A percentile compares a stretch with the other conserved stretches of the same genome.
Conservation (phyloP, 2,329 filamentous ascomycete genomes). For the Zymoseptoria ardabiliae region DNA sequence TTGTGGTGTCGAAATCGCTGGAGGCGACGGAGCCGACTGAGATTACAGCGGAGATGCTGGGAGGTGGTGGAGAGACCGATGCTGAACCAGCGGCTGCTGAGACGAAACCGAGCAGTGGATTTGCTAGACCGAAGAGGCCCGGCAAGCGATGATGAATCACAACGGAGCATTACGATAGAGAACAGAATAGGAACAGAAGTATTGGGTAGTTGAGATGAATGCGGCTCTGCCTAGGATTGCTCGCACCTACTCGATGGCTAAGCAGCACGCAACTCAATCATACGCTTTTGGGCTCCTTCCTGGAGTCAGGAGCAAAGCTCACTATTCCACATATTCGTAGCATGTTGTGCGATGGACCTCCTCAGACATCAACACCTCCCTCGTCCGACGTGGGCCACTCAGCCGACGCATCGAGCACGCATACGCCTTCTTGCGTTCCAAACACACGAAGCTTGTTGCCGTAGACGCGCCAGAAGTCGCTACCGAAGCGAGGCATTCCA, state of each 20-base stretch:
- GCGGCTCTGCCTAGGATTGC: slow-evolving; percentile 12
- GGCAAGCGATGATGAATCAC: slow-evolving; percentile 45
- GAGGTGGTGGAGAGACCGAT: slow-evolving; percentile 7
- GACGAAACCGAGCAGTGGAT: slow-evolving; percentile 60
- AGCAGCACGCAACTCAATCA: background rate
- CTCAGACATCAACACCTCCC: slow-evolving; percentile 3
- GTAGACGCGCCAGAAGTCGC: slow-evolving; percentile 51
- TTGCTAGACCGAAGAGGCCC: slow-evolving; percentile 72
- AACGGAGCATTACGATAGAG: background rate
- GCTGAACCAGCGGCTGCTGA: slow-evolving; percentile 51
- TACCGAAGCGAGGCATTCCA: slow-evolving; percentile 45
- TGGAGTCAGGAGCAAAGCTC: background rate
- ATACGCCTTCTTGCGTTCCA: slow-evolving; percentile 50
- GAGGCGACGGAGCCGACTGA: slow-evolving; percentile 60
- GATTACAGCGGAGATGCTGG: slow-evolving; percentile 59
- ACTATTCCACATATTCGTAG: background rate
- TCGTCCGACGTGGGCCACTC: slow-evolving; percentile 3
- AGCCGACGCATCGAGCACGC: slow-evolving; percentile 18
- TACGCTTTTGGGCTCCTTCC: background rate
- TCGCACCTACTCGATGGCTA: slow-evolving; percentile 13
- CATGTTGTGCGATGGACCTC: background rate
- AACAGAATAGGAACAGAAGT: background rate
- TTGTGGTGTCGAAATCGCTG: slow-evolving; percentile 62
- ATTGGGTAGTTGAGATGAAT: background rate
- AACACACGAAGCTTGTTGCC: slow-evolving; percentile 55